Evolutionary conservation across 1,284 basidiomycete species (phyloP).

Genomic region (Trichosporon sp.): DNA sequence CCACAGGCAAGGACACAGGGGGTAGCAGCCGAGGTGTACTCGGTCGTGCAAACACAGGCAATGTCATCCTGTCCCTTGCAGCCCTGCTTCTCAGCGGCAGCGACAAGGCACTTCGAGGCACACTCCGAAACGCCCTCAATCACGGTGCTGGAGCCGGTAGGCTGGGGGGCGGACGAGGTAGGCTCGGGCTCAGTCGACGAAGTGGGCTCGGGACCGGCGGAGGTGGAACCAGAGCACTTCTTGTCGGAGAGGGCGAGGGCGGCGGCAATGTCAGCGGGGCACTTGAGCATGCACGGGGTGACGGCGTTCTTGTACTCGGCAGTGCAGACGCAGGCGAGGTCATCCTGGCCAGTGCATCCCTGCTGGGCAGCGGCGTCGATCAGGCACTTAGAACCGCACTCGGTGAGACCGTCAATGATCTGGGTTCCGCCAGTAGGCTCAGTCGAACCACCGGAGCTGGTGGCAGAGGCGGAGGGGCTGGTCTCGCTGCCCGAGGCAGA

Average conservation of each 20-base stretch:
- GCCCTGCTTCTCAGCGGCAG: background rate
- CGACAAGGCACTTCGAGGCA: constrained; percentile 2
- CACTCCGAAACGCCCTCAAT: constrained; percentile 12
- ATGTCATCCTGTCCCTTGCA: constrained; percentile 21
- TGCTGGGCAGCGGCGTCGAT: background rate
- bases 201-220: background rate
- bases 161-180: background rate
- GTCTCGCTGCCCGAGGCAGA: background rate
- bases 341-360: constrained; percentile 18
- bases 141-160: background rate
- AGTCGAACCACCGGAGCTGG: background rate
- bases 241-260: constrained; percentile 17
- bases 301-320: background rate
- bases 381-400: constrained; percentile 14
- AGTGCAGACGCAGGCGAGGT: constrained; percentile 21
- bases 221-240: constrained; percentile 8
- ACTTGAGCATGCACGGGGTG: constrained; percentile 12
- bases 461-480: background rate
- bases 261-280: constrained; percentile 18
- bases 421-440: background rate
- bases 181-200: background rate
- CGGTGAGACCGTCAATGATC: constrained; percentile 1
- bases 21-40: background rate
- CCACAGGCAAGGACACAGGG: constrained; percentile 11
- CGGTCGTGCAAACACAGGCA: constrained; percentile 15